Evolutionary conservation across 2,329 filamentous ascomycete species (phyloP).

Genomic region (Neoascochyta sp.): DNA sequence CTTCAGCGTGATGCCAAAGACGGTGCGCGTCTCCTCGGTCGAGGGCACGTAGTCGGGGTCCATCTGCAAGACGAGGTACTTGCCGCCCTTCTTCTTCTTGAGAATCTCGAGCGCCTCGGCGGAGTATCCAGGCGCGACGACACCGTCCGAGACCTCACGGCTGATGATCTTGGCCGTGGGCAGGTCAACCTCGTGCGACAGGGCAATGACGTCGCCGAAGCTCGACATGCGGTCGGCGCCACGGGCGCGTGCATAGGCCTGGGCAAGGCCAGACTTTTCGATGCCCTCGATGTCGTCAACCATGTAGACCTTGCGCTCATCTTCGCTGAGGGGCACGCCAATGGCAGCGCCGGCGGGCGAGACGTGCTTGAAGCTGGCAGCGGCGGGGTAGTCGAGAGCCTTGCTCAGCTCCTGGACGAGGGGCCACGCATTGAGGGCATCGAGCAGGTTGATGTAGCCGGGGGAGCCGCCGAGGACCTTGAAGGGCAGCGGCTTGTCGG

Average conservation of each 20-base stretch:
- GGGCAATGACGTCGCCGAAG: constrained; percentile 93
- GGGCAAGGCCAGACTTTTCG: constrained; percentile 78
- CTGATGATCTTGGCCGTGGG: constrained; percentile 96
- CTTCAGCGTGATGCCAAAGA: constrained; percentile 83
- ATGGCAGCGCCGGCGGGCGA: constrained; percentile 95
- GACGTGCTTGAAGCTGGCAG: constrained; percentile 96
- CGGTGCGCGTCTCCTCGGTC: constrained; percentile 71
- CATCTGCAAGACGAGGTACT: constrained; percentile 94
- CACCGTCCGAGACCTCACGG: constrained; percentile 94
- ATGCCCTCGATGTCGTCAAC: constrained; percentile 92
- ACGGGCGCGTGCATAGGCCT: constrained; percentile 92
- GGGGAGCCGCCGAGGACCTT: constrained; percentile 86
- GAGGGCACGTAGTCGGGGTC: constrained; percentile 80
- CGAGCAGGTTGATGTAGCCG: constrained; percentile 95
- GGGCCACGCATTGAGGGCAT: constrained; percentile 94
- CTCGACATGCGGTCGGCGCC: constrained; percentile 98
- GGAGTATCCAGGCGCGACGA: constrained; percentile 86
- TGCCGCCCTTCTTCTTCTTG: constrained; percentile 96
- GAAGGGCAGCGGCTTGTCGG: constrained; percentile 77
- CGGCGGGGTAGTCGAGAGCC: constrained; percentile 81
- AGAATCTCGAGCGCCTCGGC: constrained; percentile 84
- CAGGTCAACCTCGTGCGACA: constrained; percentile 86
- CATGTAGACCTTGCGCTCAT: constrained; percentile 97
- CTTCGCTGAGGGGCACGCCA: constrained; percentile 76
- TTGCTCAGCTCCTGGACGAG: constrained; percentile 93